Evolutionary conservation across 2,329 filamentous ascomycete species (phyloP), one percentile per base, ranked within the genome.

Genomic region (Trichoderma arundinaceum): DNA sequence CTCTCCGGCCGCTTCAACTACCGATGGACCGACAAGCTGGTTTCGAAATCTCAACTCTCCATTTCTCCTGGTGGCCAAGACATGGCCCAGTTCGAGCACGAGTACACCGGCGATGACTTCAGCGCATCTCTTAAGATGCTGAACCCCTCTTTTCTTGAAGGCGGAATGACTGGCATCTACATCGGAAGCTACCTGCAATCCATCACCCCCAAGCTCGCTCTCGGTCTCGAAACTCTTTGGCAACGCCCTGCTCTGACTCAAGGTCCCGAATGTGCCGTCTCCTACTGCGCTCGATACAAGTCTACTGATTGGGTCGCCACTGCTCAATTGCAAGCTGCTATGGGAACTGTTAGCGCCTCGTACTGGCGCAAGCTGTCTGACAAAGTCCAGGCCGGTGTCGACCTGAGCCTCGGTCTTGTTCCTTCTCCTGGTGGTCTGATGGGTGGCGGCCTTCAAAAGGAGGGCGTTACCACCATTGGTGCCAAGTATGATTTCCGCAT

Each of bases 401-500:
- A 98, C 74, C 88, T 96, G 84, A 96, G 93, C 78, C 85, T 99
- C 67, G 90, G 94, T 70, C 90, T 97, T 71, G 88, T 88, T 38
- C 83, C 86, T 33, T 84, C 86, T 64, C 81, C 83, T 60, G 87
- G 86, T 60, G 86, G 87, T 69, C 81, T 92, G 79, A 93, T 95
- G 88, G 92, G 92, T 74, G 88, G 85, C 67, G 88, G 88, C 53
- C 77, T 89, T 62, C 87, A 89, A 78, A 94, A 93, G 79, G 94
- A 99, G 79, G 95, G 95, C 64, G 86, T 92, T 68, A 94, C 96
- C 62, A 92, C 94, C 63, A 86, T 98, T 73, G 95, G 94, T 74
- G 92, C 93, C 77, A 99, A 99, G 82, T 99, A 99, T 81, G 94
- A 97, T 78, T 99, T 99, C 88, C 88, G 92, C 76, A 92, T 93